Base-by-base conservation (phyloP, 1,284 basidiomycete genomes). In the Kalmanozyma brasiliensis region DNA sequence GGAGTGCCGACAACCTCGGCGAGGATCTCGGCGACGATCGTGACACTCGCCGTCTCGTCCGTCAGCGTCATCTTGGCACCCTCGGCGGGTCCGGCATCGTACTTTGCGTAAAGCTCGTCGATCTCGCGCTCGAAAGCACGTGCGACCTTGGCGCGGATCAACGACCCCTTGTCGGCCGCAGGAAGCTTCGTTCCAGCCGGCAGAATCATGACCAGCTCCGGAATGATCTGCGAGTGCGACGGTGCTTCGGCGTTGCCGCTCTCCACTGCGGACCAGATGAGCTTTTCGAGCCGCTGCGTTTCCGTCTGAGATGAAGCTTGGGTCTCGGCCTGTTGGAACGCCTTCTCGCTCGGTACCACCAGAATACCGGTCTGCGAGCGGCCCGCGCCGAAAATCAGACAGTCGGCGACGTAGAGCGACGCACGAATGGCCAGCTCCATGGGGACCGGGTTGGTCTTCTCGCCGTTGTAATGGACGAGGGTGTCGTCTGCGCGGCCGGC, bases 401-500 rank as follows among this genome's bases (percentile, higher is more conserved):
- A 87, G 60, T 85, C 85, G 26, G 73, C 74, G 22, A 85, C 69
- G 36, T 85, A 84, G 0, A 49, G 62, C 30, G 62, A 65, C 10
- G 62, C 30, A 1, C 61, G 57, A 24, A 69, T 46, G 8, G 26
- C 49, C 8, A 48, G 30, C 46, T 73, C 71, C 40, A 73, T 66
- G 14, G 71, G 62, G 0, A 65, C 52, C 10, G 71, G 67, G 30
- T 70, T 66, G 33, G 63, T 70, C 55, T 73, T 73, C 23, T 73
- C 59, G 35, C 71, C 67, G 24, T 55, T 65, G 41, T 36, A 51
- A 35, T 73, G 71, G 24, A 86, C 85, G 8, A 87, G 83, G 0
- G 87, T 88, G 63, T 89, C 88, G 66, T 89, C 88, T 37, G 87
- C 76, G n/a, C 88, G 82, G 1, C 88, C 88, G 36, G 87, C 82